These are phyloP conservation scores for Fomitopsis serialis DNA, from an alignment of 768 basidiomycete species.

Conservation along the genomic window DNA sequence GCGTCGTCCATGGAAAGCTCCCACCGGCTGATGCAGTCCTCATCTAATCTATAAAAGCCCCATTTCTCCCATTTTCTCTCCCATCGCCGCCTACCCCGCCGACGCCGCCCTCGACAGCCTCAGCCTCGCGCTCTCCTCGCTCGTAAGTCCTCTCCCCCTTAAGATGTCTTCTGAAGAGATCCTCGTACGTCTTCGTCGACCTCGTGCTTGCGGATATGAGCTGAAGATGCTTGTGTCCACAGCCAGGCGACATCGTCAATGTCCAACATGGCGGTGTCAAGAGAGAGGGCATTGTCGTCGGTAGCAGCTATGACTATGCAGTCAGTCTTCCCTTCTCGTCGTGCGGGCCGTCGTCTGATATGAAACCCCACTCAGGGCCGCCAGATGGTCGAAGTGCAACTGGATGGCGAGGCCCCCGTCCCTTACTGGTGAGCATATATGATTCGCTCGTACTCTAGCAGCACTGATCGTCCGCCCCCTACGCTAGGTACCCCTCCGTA, in stretches of 20 bases:
- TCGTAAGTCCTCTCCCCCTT: slow-evolving; percentile 12
- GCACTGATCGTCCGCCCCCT: not conserved
- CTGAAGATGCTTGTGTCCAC: not conserved
- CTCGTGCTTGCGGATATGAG: not conserved
- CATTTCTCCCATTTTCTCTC: slow-evolving; percentile 16
- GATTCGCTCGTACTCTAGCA: not conserved
- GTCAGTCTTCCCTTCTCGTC: slow-evolving; percentile 35
- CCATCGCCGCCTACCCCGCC: slow-evolving; percentile 25
- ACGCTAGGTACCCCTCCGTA: slow-evolving; percentile 66
- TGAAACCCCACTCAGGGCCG: slow-evolving; percentile 50
- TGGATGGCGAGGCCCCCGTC: slow-evolving; percentile 55
- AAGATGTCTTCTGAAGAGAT: slow-evolving; percentile 31
- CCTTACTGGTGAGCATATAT: slow-evolving; percentile 49
- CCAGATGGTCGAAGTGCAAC: slow-evolving; percentile 77
- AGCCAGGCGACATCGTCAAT: slow-evolving; percentile 81
- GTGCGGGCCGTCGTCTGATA: no score
- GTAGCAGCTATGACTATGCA: slow-evolving; percentile 63
- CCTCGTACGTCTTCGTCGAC: slow-evolving; percentile 11
- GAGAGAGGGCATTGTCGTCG: slow-evolving; percentile 77
- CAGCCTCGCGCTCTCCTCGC: slow-evolving; percentile 11
- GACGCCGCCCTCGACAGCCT: slow-evolving; percentile 15
- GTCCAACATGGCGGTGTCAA: slow-evolving; percentile 65
- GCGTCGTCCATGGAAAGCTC: slow-evolving; percentile 37
- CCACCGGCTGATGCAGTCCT: slow-evolving; percentile 17
- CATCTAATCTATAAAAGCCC: slow-evolving; percentile 49